These are phyloP conservation scores for Tetragonia tetragonoides DNA, from an alignment of 148 eudicot species.

Conservation along the genomic window DNA sequence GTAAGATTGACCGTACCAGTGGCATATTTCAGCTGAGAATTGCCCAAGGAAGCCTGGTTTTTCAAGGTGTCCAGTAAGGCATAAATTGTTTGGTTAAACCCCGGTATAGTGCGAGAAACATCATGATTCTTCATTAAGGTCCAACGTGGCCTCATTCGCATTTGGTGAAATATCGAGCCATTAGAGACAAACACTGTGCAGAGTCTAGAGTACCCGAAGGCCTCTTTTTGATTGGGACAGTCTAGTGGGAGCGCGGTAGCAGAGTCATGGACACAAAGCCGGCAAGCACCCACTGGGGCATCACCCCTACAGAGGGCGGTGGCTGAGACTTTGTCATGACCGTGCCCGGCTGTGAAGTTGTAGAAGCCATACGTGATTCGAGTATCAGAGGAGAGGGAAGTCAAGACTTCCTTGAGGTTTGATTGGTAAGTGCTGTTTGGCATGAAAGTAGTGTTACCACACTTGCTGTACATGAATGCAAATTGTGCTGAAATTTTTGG, in stretches of 20 bases:
- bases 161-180: not conserved
- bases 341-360: conserved; percentile 35
- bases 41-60: conserved; percentile 22
- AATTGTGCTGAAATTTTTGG: conserved; percentile 17
- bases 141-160: not conserved
- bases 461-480: not conserved
- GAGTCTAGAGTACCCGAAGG: conserved; percentile 20
- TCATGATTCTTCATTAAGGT: not conserved
- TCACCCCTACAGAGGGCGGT: conserved; percentile 34
- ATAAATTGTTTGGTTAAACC: not conserved
- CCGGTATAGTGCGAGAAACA: not conserved
- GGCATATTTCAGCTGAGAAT: conserved; percentile 32
- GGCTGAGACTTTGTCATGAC: conserved; percentile 25
- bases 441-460: conserved; percentile 23
- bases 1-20: conserved; percentile 15
- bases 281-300: conserved; percentile 6
- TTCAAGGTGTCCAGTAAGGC: conserved; percentile 1
- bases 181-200: conserved; percentile 22
- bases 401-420: conserved; percentile 24
- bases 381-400: conserved; percentile 16
- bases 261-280: conserved; percentile 13
- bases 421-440: conserved; percentile 30
- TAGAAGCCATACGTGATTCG: conserved; percentile 40
- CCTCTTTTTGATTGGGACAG: conserved; percentile 27
- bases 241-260: not conserved